Base-by-base conservation (phyloP, 768 basidiomycete species). In the Psilocybe sp. region DNA sequence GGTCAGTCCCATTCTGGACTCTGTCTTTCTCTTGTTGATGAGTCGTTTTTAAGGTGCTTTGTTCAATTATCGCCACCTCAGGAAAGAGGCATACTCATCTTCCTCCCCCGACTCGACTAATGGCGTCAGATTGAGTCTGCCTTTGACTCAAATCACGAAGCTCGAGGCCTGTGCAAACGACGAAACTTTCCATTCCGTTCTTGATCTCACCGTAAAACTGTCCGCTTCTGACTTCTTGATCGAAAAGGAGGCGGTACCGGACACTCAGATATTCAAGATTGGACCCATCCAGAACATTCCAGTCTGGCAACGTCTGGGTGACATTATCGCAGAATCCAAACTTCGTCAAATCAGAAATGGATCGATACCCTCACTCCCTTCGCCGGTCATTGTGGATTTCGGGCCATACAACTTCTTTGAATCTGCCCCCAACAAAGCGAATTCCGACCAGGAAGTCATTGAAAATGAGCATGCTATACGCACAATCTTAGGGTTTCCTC, bases 51-150 rank as follows among this genome's bases (percentile, higher is more conserved):
- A 14, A 79, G 79, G 71, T 36, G 72, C 76, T 11, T 35, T 79
- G 9, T 79, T 74, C 57, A 59, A 76, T 9, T 70, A 70, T 51
- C 72, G 74, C 2, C 78, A 77, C 54, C 69, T 67, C 45, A 70
- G 75, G 46, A 66, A 60, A 19, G 65, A 71, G 44, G 59, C 62
- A 13, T 51, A 74, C 11, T 57, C 62, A 33, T 55, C 61, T 3
- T 55, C 67, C 1, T 53, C 62, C 1, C 33, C 60, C 1, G 70
- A 71, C 14, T 63, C 66, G 12, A 61, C 61, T 28, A 28, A 28
- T 10, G 52, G 78, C 33, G 63, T 81, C 41, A 62, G 78, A 20
- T 64, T 80, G 40, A 73, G 73, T 53, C 72, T 75, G 44, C 79
- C 80, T 9, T 60, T 80, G 15, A 58, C 65, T 41, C 66, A 68